phyloP scores from a whole-genome alignment of 331 rosid species.

The Erythrophleum ivorense region DNA sequence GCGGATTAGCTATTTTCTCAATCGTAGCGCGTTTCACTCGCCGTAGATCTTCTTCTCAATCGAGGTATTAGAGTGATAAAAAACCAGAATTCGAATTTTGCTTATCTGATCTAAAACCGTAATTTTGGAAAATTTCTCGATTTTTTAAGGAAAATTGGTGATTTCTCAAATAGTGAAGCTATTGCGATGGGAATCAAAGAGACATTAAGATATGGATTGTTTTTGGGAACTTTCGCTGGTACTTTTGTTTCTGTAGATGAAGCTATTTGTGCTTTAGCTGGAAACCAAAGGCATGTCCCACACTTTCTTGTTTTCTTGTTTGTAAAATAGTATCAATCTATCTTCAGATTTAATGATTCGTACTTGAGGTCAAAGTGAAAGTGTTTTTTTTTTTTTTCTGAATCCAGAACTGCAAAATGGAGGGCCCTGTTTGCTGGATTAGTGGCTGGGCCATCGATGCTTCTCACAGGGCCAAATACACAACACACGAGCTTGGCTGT shows the following conservation, averaged over 20 bases:
- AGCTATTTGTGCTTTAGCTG: constrained; percentile 67
- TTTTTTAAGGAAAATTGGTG: constrained; percentile 57
- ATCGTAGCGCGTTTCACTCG: constrained; percentile 71
- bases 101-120: too few species aligned
- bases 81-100: too few species aligned
- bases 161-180: constrained; percentile 63
- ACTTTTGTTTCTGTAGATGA: constrained; percentile 86
- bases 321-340: constrained; percentile 2
- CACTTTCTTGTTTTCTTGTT: too few species aligned
- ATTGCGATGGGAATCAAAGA: constrained; percentile 71
- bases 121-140: neutral
- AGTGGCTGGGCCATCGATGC: constrained; percentile 87
- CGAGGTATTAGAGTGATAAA: too few species aligned
- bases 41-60: too few species aligned
- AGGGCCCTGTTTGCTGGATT: constrained; percentile 88
- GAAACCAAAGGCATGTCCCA: constrained; percentile 81
- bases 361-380: too few species aligned
- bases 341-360: constrained; percentile 24
- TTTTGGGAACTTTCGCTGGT: constrained; percentile 90
- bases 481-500: constrained; percentile 91
- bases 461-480: constrained; percentile 75
- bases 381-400: constrained; percentile 44
- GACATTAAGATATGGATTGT: constrained; percentile 84
- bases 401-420: constrained; percentile 92
- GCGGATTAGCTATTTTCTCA: constrained; percentile 89